Evolutionary conservation across 345 rosid genomes (phyloP).

Genomic region (Turnera subulata): DNA sequence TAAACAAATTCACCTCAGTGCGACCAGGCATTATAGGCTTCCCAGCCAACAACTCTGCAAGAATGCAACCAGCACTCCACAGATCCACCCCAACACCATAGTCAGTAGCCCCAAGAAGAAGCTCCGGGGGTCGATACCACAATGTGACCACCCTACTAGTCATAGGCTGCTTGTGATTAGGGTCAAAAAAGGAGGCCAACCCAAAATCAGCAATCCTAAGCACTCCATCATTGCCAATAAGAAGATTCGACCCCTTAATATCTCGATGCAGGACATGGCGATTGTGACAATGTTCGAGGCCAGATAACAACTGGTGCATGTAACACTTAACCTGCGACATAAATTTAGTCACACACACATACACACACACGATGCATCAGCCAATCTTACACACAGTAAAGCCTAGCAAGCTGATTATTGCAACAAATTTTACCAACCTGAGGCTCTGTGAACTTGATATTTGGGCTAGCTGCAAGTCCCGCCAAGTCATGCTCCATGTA

Average conservation of each 20-base stretch:
- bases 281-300: constrained; percentile 31
- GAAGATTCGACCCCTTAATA: constrained; percentile 34
- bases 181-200: constrained; percentile 31
- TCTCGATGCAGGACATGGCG: constrained; percentile 29
- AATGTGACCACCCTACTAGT: constrained; percentile 33
- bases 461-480: constrained; percentile 27
- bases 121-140: constrained; percentile 34
- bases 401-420: not conserved
- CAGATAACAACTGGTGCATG: constrained; percentile 29
- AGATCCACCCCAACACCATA: constrained; percentile 33
- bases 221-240: constrained; percentile 31
- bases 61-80: constrained; percentile 40
- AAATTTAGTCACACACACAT: too few species aligned
- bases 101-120: constrained; percentile 31
- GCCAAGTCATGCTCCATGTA: constrained; percentile 36
- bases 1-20: constrained; percentile 17
- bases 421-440: constrained; percentile 19
- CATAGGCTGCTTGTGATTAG: constrained; percentile 34
- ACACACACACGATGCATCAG: not conserved
- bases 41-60: constrained; percentile 30
- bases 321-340: constrained; percentile 31
- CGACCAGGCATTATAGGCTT: constrained; percentile 37
- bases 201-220: constrained; percentile 33
- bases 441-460: constrained; percentile 27
- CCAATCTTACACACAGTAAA: not conserved